Evolutionary conservation across 2,329 filamentous ascomycete species (phyloP).

Genomic region (Claviceps fusiformis): DNA sequence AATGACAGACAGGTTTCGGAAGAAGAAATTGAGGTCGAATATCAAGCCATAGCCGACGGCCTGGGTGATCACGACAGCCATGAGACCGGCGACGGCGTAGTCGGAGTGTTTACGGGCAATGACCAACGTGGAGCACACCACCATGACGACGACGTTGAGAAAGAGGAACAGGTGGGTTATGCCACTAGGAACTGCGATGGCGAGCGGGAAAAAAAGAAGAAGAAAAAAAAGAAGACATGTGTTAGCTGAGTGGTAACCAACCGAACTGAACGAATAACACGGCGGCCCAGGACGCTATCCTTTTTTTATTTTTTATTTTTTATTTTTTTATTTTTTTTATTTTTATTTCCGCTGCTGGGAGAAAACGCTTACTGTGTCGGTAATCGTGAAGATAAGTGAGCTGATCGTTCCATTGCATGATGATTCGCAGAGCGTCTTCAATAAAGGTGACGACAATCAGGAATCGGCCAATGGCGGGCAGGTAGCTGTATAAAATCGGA

Average conservation of each 20-base stretch:
- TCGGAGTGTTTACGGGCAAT: constrained; percentile 88
- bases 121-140: constrained; percentile 66
- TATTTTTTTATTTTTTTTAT: too few species aligned
- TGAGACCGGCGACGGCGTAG: constrained; percentile 80
- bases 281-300: not conserved
- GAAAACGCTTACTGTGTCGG: constrained; percentile 60
- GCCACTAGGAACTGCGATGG: constrained; percentile 59
- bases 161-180: constrained; percentile 89
- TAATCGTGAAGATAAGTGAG: constrained; percentile 86
- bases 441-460: constrained; percentile 97
- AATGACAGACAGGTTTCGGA: constrained; percentile 95
- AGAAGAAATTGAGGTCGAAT: constrained; percentile 99
- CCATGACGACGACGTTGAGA: constrained; percentile 80
- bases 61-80: constrained; percentile 83
- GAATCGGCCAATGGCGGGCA: constrained; percentile 91
- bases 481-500: constrained; percentile 47
- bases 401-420: constrained; percentile 96
- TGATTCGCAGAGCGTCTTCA: constrained; percentile 87
- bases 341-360: not conserved
- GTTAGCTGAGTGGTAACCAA: not conserved
- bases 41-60: constrained; percentile 94
- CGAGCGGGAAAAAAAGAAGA: too few species aligned
- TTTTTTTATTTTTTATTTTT: not conserved
- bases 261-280: not conserved
- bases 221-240: not conserved